These are phyloP conservation scores for Plectosphaerella plurivora DNA, from an alignment of 2,329 filamentous ascomycete species.

Conservation along the genomic window DNA sequence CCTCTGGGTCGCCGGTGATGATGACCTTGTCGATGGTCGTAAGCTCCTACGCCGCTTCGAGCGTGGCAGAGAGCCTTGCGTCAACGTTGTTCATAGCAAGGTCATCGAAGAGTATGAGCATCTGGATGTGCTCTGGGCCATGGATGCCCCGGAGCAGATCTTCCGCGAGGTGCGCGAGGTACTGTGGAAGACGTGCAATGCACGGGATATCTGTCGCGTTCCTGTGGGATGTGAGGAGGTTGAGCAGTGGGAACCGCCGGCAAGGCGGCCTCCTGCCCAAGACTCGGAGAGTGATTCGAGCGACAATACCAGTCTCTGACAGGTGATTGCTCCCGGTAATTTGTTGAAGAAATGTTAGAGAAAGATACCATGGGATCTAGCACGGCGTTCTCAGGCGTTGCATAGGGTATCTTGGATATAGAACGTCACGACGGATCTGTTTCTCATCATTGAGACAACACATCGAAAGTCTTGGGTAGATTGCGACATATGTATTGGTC, in stretches of 20 bases:
- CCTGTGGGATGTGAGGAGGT: constrained; percentile 60
- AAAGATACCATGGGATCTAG: neutral
- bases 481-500: neutral
- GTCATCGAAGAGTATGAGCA: constrained; percentile 88
- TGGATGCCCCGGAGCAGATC: constrained; percentile 80
- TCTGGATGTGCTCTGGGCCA: constrained; percentile 91
- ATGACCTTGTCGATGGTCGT: constrained; percentile 78
- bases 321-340: neutral
- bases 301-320: no score
- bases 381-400: neutral
- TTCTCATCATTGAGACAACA: no score
- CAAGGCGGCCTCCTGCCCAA: neutral
- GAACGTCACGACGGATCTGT: no score
- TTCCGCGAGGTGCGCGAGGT: constrained; percentile 77
- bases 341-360: neutral
- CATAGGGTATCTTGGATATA: neutral
- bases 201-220: constrained; percentile 51
- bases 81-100: constrained; percentile 75
- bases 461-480: no score
- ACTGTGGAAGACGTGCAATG: constrained; percentile 72
- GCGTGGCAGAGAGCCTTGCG: constrained; percentile 73
- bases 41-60: constrained; percentile 71
- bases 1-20: constrained; percentile 79
- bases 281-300: no score
- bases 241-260: constrained; percentile 26